Evolutionary conservation across 768 basidiomycete genomes (phyloP), one percentile per base, ranked within the genome.

Genomic region (Pleurotus tuoliensis): DNA sequence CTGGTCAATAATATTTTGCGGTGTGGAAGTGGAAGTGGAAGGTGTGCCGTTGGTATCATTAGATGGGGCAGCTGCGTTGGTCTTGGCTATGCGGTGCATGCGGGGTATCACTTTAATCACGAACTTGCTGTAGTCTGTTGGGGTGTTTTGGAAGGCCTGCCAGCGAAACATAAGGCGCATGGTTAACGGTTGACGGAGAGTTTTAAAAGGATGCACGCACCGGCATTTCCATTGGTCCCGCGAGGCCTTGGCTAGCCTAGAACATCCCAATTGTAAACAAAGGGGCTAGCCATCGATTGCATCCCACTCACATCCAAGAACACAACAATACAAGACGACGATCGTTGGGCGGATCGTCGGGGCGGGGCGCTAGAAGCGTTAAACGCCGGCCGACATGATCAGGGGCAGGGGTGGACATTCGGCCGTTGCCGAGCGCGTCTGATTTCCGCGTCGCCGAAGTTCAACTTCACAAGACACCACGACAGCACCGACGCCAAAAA

Each of bases 81-180:
- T 40, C 5, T 27, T 73, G 3, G 73, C 63, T 51, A 71, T 67
- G 55, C 71, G 75, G 3, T 76, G 81, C 71, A 79, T 83, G 30
- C 73, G 76, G 25, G 77, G 74, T 30, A 91, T 72, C 22, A 79
- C 73, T 43, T 76, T 69, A 46, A 86, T 69, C 40, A 89, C 84
- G 62, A 87, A 83, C 15, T 77, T 69, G 12, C 75, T 76, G 61
- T 82, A 91, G 71, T 87, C 76, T 13, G 87, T 89, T 9, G 81
- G 73, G 15, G 73, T 65, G 37, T 68, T 69, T 64, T 76, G 68
- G 27, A 54, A 39, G 39, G 47, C 46, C 57, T 62, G 58, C 30
- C 13, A 34, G 30, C 9, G 30, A 34, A 11, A 34, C 30, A 34
- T 34, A 9, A 34, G 30, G 30, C 30, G 30, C 30, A 34, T 34